Evolutionary conservation across 192 early-diverging fungal species (phyloP), one percentile per base, ranked within the genome.

Genomic region (Kappamyces sp.): DNA sequence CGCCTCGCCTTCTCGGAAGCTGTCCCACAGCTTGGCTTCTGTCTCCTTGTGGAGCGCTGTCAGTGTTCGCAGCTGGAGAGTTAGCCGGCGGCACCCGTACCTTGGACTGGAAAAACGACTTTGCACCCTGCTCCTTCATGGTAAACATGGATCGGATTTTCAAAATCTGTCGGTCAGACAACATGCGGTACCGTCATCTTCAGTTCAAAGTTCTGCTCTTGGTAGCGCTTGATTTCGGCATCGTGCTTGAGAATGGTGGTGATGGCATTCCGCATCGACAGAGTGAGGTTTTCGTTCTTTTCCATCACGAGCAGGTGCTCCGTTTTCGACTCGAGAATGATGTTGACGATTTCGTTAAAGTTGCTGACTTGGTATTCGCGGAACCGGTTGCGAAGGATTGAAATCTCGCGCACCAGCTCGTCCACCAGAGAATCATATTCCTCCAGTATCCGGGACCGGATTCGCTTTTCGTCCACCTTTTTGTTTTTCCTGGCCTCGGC

Each of bases 1-100:
- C 2, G 76, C 69, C 61, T 82, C 79, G 31, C 72, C 74, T 40
- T 82, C 77, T 55, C 74, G 46, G 63, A 76, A 82, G 49, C 72
- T 74, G 44, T 82, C 79, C 79, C 79, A 82, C 5, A 82, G 64
- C 63, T 79, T 82, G 61, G 75, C 74, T 63, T 82, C 74, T 15
- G 74, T 75, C n/a, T 44, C 46, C 49, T 75, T 78, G 66, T 58
- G 76, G 5, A 69, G 68, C 44, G 78, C 79, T 13, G 60, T 66
- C 3, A 82, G 48, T 43, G 68, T 75, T 38, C 77, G 67, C 3
- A 76, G 62, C 74, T 80, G 53, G 42, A 32, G 15, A 40, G 35
- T 52, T 6, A 58, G 6, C 55, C 7, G 37, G 7, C 15, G 3
- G 23, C 9, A 59, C 5, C 10, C n/a, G 1, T 46, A 78, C 77